phyloP scores from a whole-genome alignment of 1,284 basidiomycete species.

The Ceratobasidium sp. region DNA sequence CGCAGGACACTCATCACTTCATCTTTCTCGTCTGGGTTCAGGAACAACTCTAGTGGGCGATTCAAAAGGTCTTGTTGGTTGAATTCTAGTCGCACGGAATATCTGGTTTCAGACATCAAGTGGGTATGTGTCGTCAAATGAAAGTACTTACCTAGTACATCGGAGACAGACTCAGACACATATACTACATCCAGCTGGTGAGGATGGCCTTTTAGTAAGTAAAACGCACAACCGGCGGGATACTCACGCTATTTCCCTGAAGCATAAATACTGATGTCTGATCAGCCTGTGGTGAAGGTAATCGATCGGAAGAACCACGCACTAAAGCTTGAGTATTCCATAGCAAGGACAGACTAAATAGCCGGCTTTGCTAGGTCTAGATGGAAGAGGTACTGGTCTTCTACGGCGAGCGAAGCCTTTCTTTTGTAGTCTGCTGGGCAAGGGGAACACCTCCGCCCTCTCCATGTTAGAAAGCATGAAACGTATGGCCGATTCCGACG shows the following conservation, averaged over 20 bases:
- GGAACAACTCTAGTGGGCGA: constrained; percentile 67
- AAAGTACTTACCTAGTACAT: constrained; percentile 67
- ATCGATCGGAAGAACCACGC: constrained; percentile 51
- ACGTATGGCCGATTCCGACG: background rate
- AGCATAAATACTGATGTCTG: constrained; percentile 59
- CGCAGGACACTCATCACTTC: constrained; percentile 49
- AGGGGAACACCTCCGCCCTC: background rate
- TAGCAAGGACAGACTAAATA: constrained; percentile 48
- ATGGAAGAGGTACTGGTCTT: background rate
- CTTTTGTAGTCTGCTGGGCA: constrained; percentile 30
- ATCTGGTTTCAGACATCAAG: constrained; percentile 22
- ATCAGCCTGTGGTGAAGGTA: constrained; percentile 72
- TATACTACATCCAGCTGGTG: constrained; percentile 74
- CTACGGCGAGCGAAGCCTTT: constrained; percentile 28
- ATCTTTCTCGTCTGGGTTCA: constrained; percentile 77
- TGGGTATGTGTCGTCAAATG: too few relatives aligned
- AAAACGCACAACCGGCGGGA: constrained; percentile 1
- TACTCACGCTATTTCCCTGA: constrained; percentile 17
- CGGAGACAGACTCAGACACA: constrained; percentile 72
- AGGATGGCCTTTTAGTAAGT: background rate
- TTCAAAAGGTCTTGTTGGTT: constrained; percentile 75
- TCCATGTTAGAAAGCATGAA: constrained; percentile 51
- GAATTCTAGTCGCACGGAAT: constrained; percentile 61
- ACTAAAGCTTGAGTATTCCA: constrained; percentile 70
- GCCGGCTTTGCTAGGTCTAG: background rate